Percentiles rank a stretch among this genome's conserved stretches.
Conservation (phyloP, 2,329 filamentous ascomycete species). For the Penicillium sp. region DNA sequence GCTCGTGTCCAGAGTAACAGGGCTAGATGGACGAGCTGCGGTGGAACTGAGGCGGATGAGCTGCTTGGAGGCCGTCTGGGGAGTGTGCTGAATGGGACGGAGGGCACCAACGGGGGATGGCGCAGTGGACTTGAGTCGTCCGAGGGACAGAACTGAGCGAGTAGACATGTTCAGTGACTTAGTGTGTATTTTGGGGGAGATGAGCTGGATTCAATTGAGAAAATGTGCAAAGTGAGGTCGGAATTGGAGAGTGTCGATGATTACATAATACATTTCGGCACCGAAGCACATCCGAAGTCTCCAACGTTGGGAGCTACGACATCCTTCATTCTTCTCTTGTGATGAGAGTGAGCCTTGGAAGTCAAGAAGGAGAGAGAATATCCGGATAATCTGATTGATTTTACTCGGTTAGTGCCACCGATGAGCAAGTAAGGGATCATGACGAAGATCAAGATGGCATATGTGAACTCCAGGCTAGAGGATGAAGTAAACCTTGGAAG, state of each 20-base stretch:
- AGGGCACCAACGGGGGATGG: constrained; percentile 27
- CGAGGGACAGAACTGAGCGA: constrained; percentile 34
- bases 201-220: constrained; percentile 2
- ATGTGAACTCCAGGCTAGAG: too few species aligned
- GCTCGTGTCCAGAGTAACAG: constrained; percentile 17
- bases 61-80: constrained; percentile 25
- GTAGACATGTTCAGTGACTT: constrained; percentile 33
- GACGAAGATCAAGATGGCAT: too few species aligned
- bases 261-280: neutral
- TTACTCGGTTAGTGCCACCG: too few species aligned
- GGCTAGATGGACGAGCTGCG: constrained; percentile 13
- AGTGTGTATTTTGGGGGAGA: constrained; percentile 27
- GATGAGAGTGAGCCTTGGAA: too few species aligned
- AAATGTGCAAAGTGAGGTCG: constrained; percentile 11
- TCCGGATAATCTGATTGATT: too few species aligned
- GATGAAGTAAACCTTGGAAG: too few species aligned
- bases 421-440: too few species aligned
- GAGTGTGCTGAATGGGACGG: constrained; percentile 15
- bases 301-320: neutral
- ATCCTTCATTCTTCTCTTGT: too few species aligned
- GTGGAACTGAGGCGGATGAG: constrained; percentile 27
- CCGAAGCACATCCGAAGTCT: neutral
- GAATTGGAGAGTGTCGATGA: constrained; percentile 2
- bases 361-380: too few species aligned
- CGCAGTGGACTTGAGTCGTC: constrained; percentile 28